phyloP scores from a whole-genome alignment of 2,329 filamentous ascomycete genomes.

The Acrodontium crateriforme region DNA sequence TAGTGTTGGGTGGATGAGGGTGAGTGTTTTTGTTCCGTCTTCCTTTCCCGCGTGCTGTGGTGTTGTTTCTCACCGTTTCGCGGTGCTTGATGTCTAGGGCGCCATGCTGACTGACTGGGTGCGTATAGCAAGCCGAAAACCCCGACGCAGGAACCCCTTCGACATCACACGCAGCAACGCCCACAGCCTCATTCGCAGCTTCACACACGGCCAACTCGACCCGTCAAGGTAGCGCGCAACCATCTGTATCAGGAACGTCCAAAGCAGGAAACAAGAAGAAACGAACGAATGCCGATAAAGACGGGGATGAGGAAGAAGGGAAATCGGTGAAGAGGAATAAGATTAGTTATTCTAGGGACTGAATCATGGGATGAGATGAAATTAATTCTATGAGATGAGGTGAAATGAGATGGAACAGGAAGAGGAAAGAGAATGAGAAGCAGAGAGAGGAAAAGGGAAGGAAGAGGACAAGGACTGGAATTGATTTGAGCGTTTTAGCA shows the following conservation, averaged over 20 bases:
- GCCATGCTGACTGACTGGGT: background rate
- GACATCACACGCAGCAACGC: slow-evolving; percentile 35
- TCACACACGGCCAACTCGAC: slow-evolving; percentile 27
- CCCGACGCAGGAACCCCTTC: slow-evolving; percentile 22
- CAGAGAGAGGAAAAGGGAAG: too few species aligned
- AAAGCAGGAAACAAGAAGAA: slow-evolving; percentile 34
- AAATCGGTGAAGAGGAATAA: slow-evolving; percentile 35
- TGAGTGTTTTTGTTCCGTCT: slow-evolving; percentile 7
- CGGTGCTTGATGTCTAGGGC: background rate
- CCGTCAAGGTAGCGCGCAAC: slow-evolving; percentile 22
- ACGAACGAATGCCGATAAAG: slow-evolving; percentile 21
- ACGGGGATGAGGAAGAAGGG: slow-evolving; percentile 33
- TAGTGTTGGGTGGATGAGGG: slow-evolving; percentile 23
- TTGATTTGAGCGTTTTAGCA: too few species aligned
- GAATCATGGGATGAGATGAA: too few species aligned
- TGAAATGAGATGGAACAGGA: too few species aligned
- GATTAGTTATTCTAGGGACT: slow-evolving; percentile 37
- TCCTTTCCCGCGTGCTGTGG: background rate
- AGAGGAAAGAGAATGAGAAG: too few species aligned
- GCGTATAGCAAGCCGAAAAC: slow-evolving; percentile 1
- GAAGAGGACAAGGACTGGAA: too few species aligned
- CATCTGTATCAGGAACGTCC: too few species aligned
- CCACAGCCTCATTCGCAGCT: slow-evolving; percentile 30
- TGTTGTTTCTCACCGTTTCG: background rate
- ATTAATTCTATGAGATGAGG: too few species aligned